Evolutionary conservation across 495 filamentous ascomycete genomes (phyloP).

Genomic region (Penicillium egyptiacum): DNA sequence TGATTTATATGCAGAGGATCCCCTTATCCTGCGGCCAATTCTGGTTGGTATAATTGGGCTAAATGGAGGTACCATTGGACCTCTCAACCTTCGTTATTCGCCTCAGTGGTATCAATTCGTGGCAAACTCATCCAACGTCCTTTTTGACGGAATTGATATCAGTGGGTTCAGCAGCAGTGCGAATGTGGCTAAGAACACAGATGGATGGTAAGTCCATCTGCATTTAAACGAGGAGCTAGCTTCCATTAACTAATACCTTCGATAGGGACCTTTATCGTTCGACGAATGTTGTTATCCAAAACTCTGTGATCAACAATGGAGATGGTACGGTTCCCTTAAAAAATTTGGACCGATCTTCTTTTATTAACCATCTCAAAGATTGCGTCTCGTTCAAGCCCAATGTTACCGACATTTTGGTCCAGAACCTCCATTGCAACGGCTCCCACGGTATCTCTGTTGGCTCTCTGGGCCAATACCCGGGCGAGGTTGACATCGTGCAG

Average conservation of each 20-base stretch:
- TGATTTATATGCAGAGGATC: constrained; percentile 56
- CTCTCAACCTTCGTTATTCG: constrained; percentile 61
- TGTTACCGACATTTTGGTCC: constrained; percentile 69
- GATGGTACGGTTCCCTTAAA: constrained; percentile 47
- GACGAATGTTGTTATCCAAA: constrained; percentile 62
- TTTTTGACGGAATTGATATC: constrained; percentile 67
- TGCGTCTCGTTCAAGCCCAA: constrained; percentile 81
- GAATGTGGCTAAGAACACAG: constrained; percentile 63
- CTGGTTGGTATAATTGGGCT: constrained; percentile 64
- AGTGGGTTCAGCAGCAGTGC: constrained; percentile 51
- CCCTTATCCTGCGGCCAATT: constrained; percentile 59
- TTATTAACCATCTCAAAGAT: constrained; percentile 33
- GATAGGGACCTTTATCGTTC: constrained; percentile 62
- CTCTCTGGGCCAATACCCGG: constrained; percentile 64
- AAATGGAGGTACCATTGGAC: constrained; percentile 58
- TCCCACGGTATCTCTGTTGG: constrained; percentile 74
- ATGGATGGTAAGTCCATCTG: constrained; percentile 53
- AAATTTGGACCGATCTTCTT: neutral
- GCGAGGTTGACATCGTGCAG: constrained; percentile 63
- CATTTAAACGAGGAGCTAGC: neutral
- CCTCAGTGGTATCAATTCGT: constrained; percentile 70
- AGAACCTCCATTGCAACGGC: constrained; percentile 68
- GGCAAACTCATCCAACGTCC: constrained; percentile 64
- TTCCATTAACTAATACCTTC: neutral
- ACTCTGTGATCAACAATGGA: constrained; percentile 66